phyloP scores from a whole-genome alignment of 441 rosid species.

The Rhodomyrtus psidioides region DNA sequence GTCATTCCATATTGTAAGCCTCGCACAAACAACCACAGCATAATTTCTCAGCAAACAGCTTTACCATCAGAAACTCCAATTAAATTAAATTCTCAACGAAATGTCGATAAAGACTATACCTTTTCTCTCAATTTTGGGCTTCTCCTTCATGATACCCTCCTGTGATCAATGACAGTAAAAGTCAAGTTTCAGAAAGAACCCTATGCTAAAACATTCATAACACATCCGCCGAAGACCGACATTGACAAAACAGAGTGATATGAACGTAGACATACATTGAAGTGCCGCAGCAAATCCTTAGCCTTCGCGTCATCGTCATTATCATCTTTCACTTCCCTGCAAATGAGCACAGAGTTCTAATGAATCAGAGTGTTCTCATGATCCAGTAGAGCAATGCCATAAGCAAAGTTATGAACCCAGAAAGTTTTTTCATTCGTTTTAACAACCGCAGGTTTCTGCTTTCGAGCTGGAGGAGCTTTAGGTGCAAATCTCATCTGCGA shows the following conservation, averaged over 20 bases:
- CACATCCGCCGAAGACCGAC: background rate
- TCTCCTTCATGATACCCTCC: constrained; percentile 47
- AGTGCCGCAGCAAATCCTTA: constrained; percentile 57
- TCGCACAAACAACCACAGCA: background rate
- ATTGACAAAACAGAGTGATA: background rate
- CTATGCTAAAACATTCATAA: background rate
- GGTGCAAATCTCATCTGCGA: constrained; percentile 66
- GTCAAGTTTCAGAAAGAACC: background rate
- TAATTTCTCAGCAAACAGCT: background rate
- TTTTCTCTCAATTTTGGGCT: constrained; percentile 63
- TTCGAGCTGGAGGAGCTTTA: constrained; percentile 49
- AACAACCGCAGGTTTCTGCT: constrained; percentile 42
- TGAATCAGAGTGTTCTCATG: background rate
- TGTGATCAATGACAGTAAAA: constrained; percentile 11
- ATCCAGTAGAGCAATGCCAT: background rate
- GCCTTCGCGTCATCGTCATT: constrained; percentile 42
- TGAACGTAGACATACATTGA: constrained; percentile 24
- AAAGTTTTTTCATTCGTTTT: constrained; percentile 38
- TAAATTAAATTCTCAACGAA: background rate
- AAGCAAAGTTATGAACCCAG: background rate
- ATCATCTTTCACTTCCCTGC: constrained; percentile 41
- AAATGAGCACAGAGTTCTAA: constrained; percentile 1
- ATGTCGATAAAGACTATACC: constrained; percentile 21
- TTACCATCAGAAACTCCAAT: background rate
- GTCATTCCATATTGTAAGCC: background rate